Conservation (phyloP, 495 filamentous ascomycete species). For the Cercophora newfieldiana region DNA sequence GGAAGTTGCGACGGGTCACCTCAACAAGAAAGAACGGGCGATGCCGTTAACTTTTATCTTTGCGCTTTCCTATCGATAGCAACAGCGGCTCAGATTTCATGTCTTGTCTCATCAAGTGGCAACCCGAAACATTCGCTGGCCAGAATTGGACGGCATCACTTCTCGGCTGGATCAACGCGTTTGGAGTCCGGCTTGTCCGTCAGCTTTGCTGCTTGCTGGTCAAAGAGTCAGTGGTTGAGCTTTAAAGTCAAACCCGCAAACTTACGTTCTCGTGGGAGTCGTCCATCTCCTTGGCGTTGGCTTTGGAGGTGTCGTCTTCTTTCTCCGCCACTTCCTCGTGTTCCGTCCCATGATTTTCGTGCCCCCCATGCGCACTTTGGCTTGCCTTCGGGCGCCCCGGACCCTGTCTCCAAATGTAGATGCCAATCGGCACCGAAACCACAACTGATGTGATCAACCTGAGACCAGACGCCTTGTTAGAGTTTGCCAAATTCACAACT, state of each 20-base stretch:
- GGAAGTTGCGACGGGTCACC: neutral
- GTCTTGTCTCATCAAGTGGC: neutral
- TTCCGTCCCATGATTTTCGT: neutral
- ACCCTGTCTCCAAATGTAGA: conserved; percentile 8
- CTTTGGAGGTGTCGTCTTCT: neutral
- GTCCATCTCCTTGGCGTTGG: neutral
- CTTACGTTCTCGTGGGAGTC: neutral
- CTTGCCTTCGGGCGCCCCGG: neutral
- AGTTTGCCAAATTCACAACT: neutral
- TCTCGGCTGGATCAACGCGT: conserved; percentile 17
- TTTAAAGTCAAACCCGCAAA: too few relatives aligned
- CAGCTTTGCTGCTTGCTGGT: conserved; percentile 21
- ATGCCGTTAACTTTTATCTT: neutral
- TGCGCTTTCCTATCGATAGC: neutral
- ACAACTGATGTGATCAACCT: conserved; percentile 26
- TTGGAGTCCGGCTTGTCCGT: conserved; percentile 19
- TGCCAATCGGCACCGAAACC: conserved; percentile 20
- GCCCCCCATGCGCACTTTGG: neutral
- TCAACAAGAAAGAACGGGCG: neutral
- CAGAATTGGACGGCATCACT: neutral
- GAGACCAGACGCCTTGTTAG: neutral
- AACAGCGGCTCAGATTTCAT: neutral
- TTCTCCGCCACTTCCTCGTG: neutral
- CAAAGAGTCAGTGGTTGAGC: conserved; percentile 7
- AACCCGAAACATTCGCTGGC: neutral